These are phyloP conservation scores for Chrysosporium queenslandicum DNA, from an alignment of 2,329 filamentous ascomycete genomes.

Conservation along the genomic window DNA sequence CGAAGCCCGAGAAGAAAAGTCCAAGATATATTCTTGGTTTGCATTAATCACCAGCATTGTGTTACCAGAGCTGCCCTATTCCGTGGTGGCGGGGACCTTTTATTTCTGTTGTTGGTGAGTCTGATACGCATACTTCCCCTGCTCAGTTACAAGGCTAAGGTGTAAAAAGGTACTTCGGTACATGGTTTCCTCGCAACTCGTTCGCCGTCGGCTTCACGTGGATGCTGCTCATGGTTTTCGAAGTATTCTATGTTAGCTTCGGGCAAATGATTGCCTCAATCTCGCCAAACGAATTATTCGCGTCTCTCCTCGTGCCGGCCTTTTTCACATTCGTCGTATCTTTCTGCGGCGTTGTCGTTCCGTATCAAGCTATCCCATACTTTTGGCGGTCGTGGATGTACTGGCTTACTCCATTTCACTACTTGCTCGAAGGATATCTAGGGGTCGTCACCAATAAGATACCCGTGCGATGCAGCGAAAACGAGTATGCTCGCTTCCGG, in stretches of 20 bases:
- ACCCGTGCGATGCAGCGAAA: conserved; percentile 45
- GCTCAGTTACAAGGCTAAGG: conserved; percentile 23
- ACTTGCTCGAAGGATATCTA: conserved; percentile 54
- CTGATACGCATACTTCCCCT: not conserved
- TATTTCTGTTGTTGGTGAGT: conserved; percentile 56
- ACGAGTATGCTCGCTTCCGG: conserved; percentile 52
- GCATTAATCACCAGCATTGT: conserved; percentile 58
- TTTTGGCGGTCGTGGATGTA: conserved; percentile 63
- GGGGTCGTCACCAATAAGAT: conserved; percentile 46
- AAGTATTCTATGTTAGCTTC: conserved; percentile 55
- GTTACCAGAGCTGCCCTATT: conserved; percentile 60
- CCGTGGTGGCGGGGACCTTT: conserved; percentile 53
- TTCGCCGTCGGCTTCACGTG: conserved; percentile 54
- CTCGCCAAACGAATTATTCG: conserved; percentile 56
- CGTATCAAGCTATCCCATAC: conserved; percentile 49
- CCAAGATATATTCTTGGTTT: conserved; percentile 69
- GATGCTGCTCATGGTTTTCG: conserved; percentile 56
- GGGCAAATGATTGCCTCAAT: conserved; percentile 59
- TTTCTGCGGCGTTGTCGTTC: conserved; percentile 67
- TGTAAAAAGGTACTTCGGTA: conserved; percentile 42
- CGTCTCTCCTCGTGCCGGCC: conserved; percentile 55
- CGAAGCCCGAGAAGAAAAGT: conserved; percentile 60
- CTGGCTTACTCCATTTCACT: conserved; percentile 57
- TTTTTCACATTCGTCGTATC: conserved; percentile 61
- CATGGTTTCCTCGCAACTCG: conserved; percentile 45